Conservation (phyloP, 495 filamentous ascomycete genomes). For the Aspergillus cavernicola region DNA sequence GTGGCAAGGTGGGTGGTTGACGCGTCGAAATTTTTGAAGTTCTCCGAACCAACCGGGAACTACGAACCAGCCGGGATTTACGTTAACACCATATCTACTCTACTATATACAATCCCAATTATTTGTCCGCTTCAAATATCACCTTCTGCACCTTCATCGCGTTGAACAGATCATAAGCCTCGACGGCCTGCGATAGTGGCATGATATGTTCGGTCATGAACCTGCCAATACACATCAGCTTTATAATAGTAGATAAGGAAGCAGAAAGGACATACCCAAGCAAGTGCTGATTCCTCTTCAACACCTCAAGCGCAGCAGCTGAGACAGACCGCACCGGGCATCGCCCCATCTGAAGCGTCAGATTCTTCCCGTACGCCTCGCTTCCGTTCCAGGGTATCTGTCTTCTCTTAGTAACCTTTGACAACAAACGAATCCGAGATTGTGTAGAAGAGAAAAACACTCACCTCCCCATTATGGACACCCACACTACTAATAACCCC, state of each 20-base stretch:
- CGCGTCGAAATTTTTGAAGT: too few species aligned
- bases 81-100: too few species aligned
- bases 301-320: slow-evolving; percentile 66
- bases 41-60: too few species aligned
- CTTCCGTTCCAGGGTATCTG: slow-evolving; percentile 81
- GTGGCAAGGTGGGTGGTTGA: too few species aligned
- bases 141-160: slow-evolving; percentile 89
- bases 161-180: slow-evolving; percentile 90
- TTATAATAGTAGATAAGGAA: slow-evolving; percentile 16
- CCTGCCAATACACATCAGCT: slow-evolving; percentile 34
- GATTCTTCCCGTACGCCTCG: slow-evolving; percentile 86
- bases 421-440: background rate
- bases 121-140: slow-evolving; percentile 55
- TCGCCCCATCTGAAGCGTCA: slow-evolving; percentile 88
- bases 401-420: background rate
- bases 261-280: slow-evolving; percentile 59
- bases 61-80: too few species aligned
- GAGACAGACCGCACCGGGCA: slow-evolving; percentile 90
- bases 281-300: slow-evolving; percentile 78
- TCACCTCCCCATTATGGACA: slow-evolving; percentile 84
- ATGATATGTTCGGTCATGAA: slow-evolving; percentile 96
- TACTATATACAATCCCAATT: background rate
- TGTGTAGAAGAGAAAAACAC: slow-evolving; percentile 12
- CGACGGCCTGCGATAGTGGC: slow-evolving; percentile 77
- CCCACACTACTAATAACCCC: slow-evolving; percentile 85